Percentiles rank a stretch among this genome's conserved stretches.
Evolutionary conservation across 2,329 filamentous ascomycete genomes (phyloP).

Genomic region (Aspergillus amoenus): DNA sequence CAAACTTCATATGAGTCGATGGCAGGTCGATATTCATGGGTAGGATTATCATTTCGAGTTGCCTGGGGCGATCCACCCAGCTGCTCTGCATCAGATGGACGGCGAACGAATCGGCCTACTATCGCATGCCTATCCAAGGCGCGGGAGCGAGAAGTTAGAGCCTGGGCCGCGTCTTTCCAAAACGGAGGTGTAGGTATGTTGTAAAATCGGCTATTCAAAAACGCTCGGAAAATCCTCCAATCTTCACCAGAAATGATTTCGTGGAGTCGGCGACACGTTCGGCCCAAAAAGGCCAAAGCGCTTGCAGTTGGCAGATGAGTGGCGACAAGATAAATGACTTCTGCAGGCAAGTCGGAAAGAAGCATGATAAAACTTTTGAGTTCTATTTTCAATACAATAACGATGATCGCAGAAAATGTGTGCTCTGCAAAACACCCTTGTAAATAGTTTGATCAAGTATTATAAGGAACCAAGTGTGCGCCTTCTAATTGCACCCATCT

Average conservation of each 20-base stretch:
- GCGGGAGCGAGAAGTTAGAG: conserved; percentile 56
- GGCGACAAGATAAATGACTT: conserved; percentile 45
- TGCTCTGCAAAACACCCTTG: not conserved
- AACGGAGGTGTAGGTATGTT: conserved; percentile 42
- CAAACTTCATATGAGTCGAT: conserved; percentile 59
- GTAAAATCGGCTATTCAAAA: conserved; percentile 51
- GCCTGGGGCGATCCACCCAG: conserved; percentile 31
- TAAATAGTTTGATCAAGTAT: not conserved
- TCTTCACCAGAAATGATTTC: conserved; percentile 48
- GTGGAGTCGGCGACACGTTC: conserved; percentile 48
- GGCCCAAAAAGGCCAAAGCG: conserved; percentile 45
- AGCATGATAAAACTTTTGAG: conserved; percentile 26
- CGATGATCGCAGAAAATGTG: not conserved
- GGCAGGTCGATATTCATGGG: conserved; percentile 58
- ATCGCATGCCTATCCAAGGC: conserved; percentile 59
- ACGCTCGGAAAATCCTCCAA: conserved; percentile 48
- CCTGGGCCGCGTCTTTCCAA: conserved; percentile 53
- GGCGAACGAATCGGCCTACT: conserved; percentile 54
- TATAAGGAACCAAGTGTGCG: not conserved
- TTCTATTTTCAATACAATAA: not conserved
- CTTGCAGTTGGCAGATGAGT: conserved; percentile 46
- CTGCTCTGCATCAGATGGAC: conserved; percentile 40
- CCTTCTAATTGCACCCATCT: not conserved
- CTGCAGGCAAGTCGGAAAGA: conserved; percentile 39
- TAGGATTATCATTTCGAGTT: conserved; percentile 48